Conservation (phyloP, 2,329 filamentous ascomycete genomes). For the Colletotrichum tabaci region DNA sequence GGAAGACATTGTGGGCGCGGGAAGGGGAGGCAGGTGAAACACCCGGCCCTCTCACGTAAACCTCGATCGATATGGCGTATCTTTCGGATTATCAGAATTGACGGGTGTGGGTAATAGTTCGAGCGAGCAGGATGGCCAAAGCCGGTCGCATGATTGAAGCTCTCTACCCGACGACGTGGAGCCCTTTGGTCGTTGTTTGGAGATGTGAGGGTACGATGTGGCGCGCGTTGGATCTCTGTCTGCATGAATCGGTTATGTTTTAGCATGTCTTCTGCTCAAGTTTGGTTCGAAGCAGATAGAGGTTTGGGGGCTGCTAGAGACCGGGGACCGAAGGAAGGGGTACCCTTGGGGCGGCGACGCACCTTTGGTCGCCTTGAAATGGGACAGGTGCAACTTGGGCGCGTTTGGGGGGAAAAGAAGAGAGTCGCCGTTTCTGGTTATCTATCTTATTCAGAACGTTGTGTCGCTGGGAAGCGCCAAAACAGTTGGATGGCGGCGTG, state of each 20-base stretch:
- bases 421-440: neutral
- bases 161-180: slow-evolving; percentile 38
- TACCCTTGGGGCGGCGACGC: slow-evolving; percentile 26
- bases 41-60: slow-evolving; percentile 41
- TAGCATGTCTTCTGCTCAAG: slow-evolving; percentile 41
- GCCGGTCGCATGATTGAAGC: slow-evolving; percentile 58
- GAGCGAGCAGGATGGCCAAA: slow-evolving; percentile 47
- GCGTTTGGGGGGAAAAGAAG: neutral
- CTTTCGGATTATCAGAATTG: slow-evolving; percentile 37
- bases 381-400: slow-evolving; percentile 15
- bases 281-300: slow-evolving; percentile 37
- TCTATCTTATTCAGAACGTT: neutral
- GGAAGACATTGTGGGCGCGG: slow-evolving; percentile 65
- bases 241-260: slow-evolving; percentile 44
- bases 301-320: slow-evolving; percentile 19
- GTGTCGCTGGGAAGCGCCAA: slow-evolving; percentile 19
- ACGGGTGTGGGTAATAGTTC: slow-evolving; percentile 36
- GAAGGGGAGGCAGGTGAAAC: slow-evolving; percentile 42
- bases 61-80: slow-evolving; percentile 31
- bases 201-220: slow-evolving; percentile 25
- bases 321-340: slow-evolving; percentile 28
- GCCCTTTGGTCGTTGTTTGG: slow-evolving; percentile 20
- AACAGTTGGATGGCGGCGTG: slow-evolving; percentile 20
- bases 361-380: slow-evolving; percentile 24
- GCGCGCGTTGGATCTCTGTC: slow-evolving; percentile 38